Evolutionary conservation across 2,329 filamentous ascomycete genomes (phyloP).

Genomic region (Penicillium olsonii): DNA sequence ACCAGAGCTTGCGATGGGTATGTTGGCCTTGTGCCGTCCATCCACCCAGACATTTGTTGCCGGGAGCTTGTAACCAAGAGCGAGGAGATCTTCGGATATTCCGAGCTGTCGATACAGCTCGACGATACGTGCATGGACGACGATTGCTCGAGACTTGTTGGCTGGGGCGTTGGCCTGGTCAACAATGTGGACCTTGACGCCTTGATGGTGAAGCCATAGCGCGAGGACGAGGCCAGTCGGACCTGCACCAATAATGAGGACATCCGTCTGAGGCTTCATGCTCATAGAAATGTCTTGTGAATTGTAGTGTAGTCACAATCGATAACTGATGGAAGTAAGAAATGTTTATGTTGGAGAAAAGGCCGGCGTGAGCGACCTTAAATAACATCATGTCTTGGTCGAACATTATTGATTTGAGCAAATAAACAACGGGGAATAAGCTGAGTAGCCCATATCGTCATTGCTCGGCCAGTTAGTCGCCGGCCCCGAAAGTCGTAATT

Average conservation of each 20-base stretch:
- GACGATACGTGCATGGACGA: slow-evolving; percentile 52
- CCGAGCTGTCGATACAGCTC: slow-evolving; percentile 54
- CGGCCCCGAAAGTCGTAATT: slow-evolving; percentile 12
- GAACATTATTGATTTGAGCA: background rate
- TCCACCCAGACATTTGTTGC: slow-evolving; percentile 42
- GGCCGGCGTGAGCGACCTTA: background rate
- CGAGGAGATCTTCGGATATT: slow-evolving; percentile 39
- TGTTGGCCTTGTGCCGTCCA: slow-evolving; percentile 22
- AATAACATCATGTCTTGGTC: background rate
- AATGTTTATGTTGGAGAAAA: background rate
- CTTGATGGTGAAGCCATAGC: slow-evolving; percentile 30
- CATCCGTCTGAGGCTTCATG: slow-evolving; percentile 14
- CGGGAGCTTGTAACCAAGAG: slow-evolving; percentile 38
- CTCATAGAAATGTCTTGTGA: background rate
- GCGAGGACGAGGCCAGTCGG: slow-evolving; percentile 34
- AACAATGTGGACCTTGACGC: slow-evolving; percentile 43
- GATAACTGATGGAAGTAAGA: background rate
- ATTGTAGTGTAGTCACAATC: background rate
- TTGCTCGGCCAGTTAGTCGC: slow-evolving; percentile 6
- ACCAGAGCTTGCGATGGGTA: slow-evolving; percentile 28
- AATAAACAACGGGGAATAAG: background rate
- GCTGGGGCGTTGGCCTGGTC: slow-evolving; percentile 45
- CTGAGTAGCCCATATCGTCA: background rate
- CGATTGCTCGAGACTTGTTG: slow-evolving; percentile 42
- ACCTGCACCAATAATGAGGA: slow-evolving; percentile 33